phyloP scores from a whole-genome alignment of 2,329 filamentous ascomycete genomes.

The Ilyonectria mors-panacis region DNA sequence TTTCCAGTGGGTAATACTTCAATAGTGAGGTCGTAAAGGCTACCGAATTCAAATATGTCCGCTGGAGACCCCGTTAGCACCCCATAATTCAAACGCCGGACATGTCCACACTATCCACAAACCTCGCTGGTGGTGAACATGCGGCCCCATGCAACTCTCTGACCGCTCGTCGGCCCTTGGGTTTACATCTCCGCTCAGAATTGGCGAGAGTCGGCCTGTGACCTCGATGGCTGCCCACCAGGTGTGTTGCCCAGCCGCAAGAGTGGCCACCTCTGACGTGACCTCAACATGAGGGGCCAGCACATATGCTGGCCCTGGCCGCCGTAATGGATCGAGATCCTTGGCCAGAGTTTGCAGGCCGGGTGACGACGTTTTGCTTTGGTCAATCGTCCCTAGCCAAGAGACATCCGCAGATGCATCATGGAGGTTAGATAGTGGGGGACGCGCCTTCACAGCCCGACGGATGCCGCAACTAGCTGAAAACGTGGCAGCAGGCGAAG shows the following conservation, averaged over 20 bases:
- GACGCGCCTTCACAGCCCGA: slow-evolving; percentile 34
- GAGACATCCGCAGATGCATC: slow-evolving; percentile 15
- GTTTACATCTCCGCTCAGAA: slow-evolving; percentile 3
- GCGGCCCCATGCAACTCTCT: slow-evolving; percentile 13
- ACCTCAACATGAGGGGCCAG: slow-evolving; percentile 61
- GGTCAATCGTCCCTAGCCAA: background rate
- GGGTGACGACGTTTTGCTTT: background rate
- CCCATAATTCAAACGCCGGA: slow-evolving; percentile 4
- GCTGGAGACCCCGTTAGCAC: slow-evolving; percentile 44
- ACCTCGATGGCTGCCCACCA: slow-evolving; percentile 68
- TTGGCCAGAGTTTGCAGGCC: background rate
- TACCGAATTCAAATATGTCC: slow-evolving; percentile 59
- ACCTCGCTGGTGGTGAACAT: slow-evolving; percentile 42
- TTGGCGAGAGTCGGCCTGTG: slow-evolving; percentile 52
- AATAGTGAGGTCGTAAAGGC: slow-evolving; percentile 64
- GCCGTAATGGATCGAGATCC: background rate
- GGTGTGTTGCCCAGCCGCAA: slow-evolving; percentile 51
- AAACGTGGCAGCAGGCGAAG: slow-evolving; percentile 28
- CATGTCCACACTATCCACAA: slow-evolving; percentile 18
- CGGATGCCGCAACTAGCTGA: slow-evolving; percentile 28
- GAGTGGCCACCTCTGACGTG: slow-evolving; percentile 57
- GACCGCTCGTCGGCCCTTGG: slow-evolving; percentile 18
- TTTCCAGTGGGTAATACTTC: slow-evolving; percentile 60
- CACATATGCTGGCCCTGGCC: slow-evolving; percentile 40
- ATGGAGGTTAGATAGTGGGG: slow-evolving; percentile 41